Evolutionary conservation across 306 rosid genomes (phyloP), one percentile per base, ranked within the genome.

Genomic region (Begonia fuchsioides): DNA sequence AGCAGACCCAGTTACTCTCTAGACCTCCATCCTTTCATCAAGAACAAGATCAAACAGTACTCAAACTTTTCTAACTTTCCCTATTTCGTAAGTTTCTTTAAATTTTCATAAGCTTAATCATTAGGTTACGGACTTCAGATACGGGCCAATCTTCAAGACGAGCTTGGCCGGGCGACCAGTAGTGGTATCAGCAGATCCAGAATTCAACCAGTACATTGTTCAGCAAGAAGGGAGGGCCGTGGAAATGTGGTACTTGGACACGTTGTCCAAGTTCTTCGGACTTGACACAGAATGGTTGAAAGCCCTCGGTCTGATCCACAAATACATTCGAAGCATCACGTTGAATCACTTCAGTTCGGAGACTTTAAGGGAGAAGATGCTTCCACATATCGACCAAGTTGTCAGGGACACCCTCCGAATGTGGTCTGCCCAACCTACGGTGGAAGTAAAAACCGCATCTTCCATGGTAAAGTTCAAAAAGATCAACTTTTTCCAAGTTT

Each of bases 221-320:
- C 16, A 18, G 18, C 49, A 49, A 47, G 68, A 62, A 47, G 68
- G 60, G 39, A 62, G 17, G 13, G 55, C 58, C 2, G 54, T 62
- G 7, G 68, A 62, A 47, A 32, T 47, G 46, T 54, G 68, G 61
- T 54, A 40, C 32, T 38, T 62, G 19, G 60, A 62, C 39, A 14
- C 60, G 4, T 38, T 62, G 20, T 48, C 68, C 5, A 62, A 62
- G 32, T 18, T 54, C 19, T 48, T 54, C 9, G 55, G 41, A 6
- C 53, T 52, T 0, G 66, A 53, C 60, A 55, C 60, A 1, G 47
- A 43, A 9, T 44, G 47, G 60, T 39, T 55, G 8, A 61, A 44
- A 8, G 47, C 66, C 13, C 46, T 44, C 5, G 66, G 66, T 44
- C 53, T 9, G 5, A 44, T 61, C n/a, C 66, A 52, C 47, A 61